Conservation (phyloP, 1,284 basidiomycete genomes). For the Cryptococcus hybrid region DNA sequence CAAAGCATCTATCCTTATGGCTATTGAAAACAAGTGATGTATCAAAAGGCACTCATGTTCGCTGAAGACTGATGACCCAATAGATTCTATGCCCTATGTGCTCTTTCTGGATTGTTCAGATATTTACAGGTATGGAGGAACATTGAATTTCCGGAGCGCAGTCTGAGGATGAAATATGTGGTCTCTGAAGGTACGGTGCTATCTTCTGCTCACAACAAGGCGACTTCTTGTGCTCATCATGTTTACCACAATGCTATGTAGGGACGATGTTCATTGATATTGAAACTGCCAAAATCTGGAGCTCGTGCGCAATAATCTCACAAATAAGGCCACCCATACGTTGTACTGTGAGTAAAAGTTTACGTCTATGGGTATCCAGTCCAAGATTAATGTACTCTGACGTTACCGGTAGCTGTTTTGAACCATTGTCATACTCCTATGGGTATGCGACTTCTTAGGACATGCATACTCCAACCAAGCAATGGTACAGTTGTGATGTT, state of each 20-base stretch:
- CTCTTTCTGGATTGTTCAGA: constrained; percentile 79
- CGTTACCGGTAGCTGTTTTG: constrained; percentile 43
- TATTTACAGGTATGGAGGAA: constrained; percentile 67
- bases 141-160: constrained; percentile 62
- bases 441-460: constrained; percentile 73
- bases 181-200: constrained; percentile 59
- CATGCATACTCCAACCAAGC: constrained; percentile 78
- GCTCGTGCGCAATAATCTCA: constrained; percentile 70
- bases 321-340: constrained; percentile 63
- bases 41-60: background rate
- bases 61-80: background rate
- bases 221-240: no score
- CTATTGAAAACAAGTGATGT: constrained; percentile 72
- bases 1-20: constrained; percentile 68
- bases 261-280: constrained; percentile 92
- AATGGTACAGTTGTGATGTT: constrained; percentile 55
- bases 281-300: constrained; percentile 85
- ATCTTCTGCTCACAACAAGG: no score
- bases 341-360: background rate
- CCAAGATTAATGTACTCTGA: background rate
- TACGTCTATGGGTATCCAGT: background rate
- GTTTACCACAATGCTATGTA: constrained; percentile 26
- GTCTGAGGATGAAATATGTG: constrained; percentile 74
- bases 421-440: constrained; percentile 85
- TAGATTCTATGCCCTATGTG: constrained; percentile 85